A percentile compares a stretch with the other conserved stretches of the same genome.
Evolutionary conservation across 805 yeast genomes (phyloP).

Genomic region (Saccharomycopsis fermentans): DNA sequence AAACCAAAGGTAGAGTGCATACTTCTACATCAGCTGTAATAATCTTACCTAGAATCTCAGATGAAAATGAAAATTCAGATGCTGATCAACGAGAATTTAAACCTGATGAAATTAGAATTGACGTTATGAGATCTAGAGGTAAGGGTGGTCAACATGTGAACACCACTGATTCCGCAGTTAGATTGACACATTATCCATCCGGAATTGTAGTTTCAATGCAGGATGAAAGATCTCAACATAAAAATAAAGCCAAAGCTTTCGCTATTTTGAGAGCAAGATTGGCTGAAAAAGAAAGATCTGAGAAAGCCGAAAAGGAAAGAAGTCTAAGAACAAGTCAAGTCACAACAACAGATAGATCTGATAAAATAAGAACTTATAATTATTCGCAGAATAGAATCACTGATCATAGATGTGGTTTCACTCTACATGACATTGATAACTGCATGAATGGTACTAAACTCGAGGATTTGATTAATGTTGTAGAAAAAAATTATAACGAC

Average conservation of each 20-base stretch:
- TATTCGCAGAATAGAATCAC: constrained; percentile 88
- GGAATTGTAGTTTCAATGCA: constrained; percentile 86
- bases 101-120: constrained; percentile 83
- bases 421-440: constrained; percentile 65
- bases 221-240: constrained; percentile 91
- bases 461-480: constrained; percentile 45
- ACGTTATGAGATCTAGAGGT: constrained; percentile 96
- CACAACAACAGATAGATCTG: constrained; percentile 79
- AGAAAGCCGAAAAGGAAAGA: constrained; percentile 54
- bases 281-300: constrained; percentile 67
- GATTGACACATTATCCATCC: constrained; percentile 84
- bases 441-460: constrained; percentile 51
- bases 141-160: constrained; percentile 98
- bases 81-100: constrained; percentile 61
- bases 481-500: constrained; percentile 37
- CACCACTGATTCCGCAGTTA: constrained; percentile 93
- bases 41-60: constrained; percentile 72
- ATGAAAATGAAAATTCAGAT: constrained; percentile 32
- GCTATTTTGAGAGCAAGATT: constrained; percentile 70
- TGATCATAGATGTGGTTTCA: constrained; percentile 81
- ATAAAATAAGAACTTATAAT: constrained; percentile 89
- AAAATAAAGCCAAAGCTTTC: constrained; percentile 88
- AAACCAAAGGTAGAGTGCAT: constrained; percentile 86
- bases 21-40: constrained; percentile 95
- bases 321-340: constrained; percentile 73